phyloP scores from a whole-genome alignment of 768 basidiomycete species.

The Guyanaporus albipodus region DNA sequence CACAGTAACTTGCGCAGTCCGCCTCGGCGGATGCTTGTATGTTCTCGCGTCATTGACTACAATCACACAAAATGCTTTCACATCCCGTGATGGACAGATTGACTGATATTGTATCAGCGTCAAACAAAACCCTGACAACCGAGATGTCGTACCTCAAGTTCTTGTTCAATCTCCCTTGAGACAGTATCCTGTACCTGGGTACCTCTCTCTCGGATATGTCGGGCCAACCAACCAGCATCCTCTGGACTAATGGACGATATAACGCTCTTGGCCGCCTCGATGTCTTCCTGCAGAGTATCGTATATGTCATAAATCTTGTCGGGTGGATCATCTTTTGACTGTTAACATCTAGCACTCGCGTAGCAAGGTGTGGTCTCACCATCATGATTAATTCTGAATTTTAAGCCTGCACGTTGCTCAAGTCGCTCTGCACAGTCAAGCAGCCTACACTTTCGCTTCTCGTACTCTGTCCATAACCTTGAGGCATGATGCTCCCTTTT shows the following conservation, averaged over 20 bases:
- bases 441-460: slow-evolving; percentile 50
- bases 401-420: slow-evolving; percentile 50
- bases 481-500: slow-evolving; percentile 55
- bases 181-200: slow-evolving; percentile 47
- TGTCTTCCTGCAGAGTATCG: slow-evolving; percentile 58
- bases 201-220: slow-evolving; percentile 45
- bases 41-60: slow-evolving; percentile 62
- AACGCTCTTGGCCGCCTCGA: slow-evolving; percentile 39
- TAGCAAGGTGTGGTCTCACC: slow-evolving; percentile 27
- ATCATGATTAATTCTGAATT: slow-evolving; percentile 39
- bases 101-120: slow-evolving; percentile 34
- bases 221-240: slow-evolving; percentile 64
- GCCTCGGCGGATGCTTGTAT: slow-evolving; percentile 44
- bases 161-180: slow-evolving; percentile 62
- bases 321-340: slow-evolving; percentile 28
- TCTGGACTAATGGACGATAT: slow-evolving; percentile 38
- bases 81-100: slow-evolving; percentile 67
- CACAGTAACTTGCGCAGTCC: slow-evolving; percentile 74
- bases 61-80: slow-evolving; percentile 73
- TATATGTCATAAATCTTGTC: slow-evolving; percentile 54
- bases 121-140: neutral
- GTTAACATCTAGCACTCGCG: neutral
- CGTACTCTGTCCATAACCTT: slow-evolving; percentile 53
- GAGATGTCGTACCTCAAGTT: slow-evolving; percentile 58
- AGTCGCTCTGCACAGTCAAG: slow-evolving; percentile 65